Evolutionary conservation across 1,284 basidiomycete genomes (phyloP), one percentile per base, ranked within the genome.

Genomic region (Boletus smithii): DNA sequence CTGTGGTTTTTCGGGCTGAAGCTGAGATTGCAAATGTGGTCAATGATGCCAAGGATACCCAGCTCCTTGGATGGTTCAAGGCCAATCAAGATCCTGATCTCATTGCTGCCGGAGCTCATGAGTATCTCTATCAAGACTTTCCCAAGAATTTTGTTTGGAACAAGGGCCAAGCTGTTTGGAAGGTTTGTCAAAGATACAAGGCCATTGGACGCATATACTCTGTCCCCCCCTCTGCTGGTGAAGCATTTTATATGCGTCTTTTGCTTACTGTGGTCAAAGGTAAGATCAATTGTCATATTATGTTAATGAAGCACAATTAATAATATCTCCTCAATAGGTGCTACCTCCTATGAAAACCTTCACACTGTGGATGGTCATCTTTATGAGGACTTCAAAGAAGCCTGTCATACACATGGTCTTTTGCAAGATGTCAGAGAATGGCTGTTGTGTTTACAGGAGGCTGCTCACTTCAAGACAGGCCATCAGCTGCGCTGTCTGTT

Each of bases 121-220:
- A 61, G 5, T 44, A 55, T 30, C 65, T 66, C 0, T 76, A 76
- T 45, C 68, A 73, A 14, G 70, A 76, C 2, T 72, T 76, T 53
- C 70, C 69, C 0, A 57, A 66, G 20, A 1, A 45, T 0, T 69
- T 63, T 49, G 50, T 56, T 1, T 68, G 54, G 46, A 41, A 51
- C 1, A 32, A 38, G 4, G 1, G 1, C 0, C 4, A 0, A 3
- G 37, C 34, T 6, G 0, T 40, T 0, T 57, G 47, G 27, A 59
- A 4, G 1, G 4, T 42, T 18, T 0, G 13, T 11, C 29, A 43
- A 11, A 20, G 14, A 38, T 32, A 29, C 20, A 56, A 53, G 23
- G 61, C 62, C 0, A 61, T 73, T 53, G 70, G 70, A 2, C 34
- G 59, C 5, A 67, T 73, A 58, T 70, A 69, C 23, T 57, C 57